Base-by-base conservation (phyloP, 2,329 filamentous ascomycete species). In the Teratosphaeria pseudoeucalypti region DNA sequence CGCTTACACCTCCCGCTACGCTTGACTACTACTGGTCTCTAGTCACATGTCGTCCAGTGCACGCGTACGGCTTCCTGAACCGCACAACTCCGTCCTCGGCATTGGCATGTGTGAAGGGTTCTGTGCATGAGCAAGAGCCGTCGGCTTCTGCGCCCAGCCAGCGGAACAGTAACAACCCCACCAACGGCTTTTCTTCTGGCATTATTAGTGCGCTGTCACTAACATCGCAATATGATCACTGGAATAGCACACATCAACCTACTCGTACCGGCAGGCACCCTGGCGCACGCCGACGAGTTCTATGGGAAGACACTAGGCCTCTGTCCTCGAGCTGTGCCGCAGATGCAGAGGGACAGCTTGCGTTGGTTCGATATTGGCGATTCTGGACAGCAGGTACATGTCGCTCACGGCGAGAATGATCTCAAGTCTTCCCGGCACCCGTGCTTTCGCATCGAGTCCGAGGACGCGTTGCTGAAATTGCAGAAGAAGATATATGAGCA, bases 331-430 rank as follows among this genome's bases (percentile, higher is more conserved):
- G 68, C 79, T 0, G 83, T 85, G 0, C 84, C 84, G 0, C 71
- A 72, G 2, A 67, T 78, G 1, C 82, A 85, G 65, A 75, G 73
- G 57, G 77, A 75, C 14, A 76, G 72, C 1, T 72, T 85, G 1
- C 77, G 79, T 9, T 86, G 84, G 77, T 82, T 85, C 73, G 81
- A 86, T 66, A 80, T 85, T 58, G 81, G 76, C 14, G 73, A 73
- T 2, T 75, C 76, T 2, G 77, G 78, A 1, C 82, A 85, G 66
- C 67, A 70, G 57, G 62, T 85, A 14, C 82, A 85, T 66, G 71
- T 85, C 56, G 79, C 79, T 0, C 74, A 77, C 58, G 80, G 79
- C 0, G 66, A 73, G 1, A 77, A 77, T 34, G 74, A 78, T 27
- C 55, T 70, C 1, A 69, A 73, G 5, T 78, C 79, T 0, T 72